Evolutionary conservation across 768 basidiomycete genomes (phyloP), one percentile per base, ranked within the genome.

Genomic region (Rubroboletus pulcherrimus): DNA sequence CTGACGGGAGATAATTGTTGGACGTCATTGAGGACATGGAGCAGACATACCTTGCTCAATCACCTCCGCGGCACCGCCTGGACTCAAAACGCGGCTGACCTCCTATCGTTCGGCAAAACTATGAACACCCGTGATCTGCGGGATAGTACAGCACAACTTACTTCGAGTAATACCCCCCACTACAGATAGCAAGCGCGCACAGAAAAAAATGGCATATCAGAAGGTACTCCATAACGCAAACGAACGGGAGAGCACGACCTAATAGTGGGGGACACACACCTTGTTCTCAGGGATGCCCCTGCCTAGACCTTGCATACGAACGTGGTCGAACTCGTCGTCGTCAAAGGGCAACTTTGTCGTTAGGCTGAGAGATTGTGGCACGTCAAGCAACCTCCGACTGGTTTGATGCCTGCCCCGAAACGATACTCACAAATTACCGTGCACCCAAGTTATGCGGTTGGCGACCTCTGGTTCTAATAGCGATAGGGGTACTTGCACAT

Each of bases 301-400:
- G 0, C 86, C 81, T 55, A 90, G 80, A 48, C 75, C 73, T 56
- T 81, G 77, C 49, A 91, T 80, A 61, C 86, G 90, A n/a, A 91
- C 82, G 67, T 87, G 82, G 68, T 91, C 89, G 57, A 91, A 91
- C 61, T 87, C 83, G 56, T 91, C 87, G 52, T 91, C 89, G 15
- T 90, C 87, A 64, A 90, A 91, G 0, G 89, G 89, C 19, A 91
- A 75, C 62, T 78, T 86, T 11, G 82, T 88, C 45, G 88, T 87
- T 62, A 91, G 71, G 68, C 89, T 91, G 58, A 35, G 17, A 51
- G 26, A 17, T 42, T 5, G 41, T 24, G 4, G 17, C 11, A 21
- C 35, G 42, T 63, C 53, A 57, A 39, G 37, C 24, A 29, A 46
- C 19, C 29, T 50, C 37, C 7, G 41, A 53, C 41, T 12, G 10